Percentiles rank a stretch among this genome's conserved stretches.
Evolutionary conservation across 2,329 filamentous ascomycete species (phyloP).

Genomic region (Alternaria conjuncta): DNA sequence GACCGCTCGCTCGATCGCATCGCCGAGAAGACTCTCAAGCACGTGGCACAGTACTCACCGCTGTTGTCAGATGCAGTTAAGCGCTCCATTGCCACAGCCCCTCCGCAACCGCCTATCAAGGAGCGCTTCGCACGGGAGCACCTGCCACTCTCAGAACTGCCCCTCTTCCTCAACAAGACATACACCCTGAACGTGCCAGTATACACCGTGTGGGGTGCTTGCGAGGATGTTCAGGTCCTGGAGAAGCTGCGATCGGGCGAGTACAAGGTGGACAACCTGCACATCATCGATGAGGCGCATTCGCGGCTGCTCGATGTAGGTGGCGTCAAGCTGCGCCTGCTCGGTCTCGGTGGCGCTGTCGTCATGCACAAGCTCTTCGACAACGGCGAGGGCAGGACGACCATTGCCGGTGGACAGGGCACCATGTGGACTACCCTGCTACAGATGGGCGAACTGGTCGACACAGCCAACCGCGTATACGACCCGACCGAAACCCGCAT

Average conservation of each 20-base stretch:
- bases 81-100: slow-evolving; percentile 69
- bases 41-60: slow-evolving; percentile 98
- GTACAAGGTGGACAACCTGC: slow-evolving; percentile 96
- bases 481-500: slow-evolving; percentile 96
- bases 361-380: slow-evolving; percentile 99
- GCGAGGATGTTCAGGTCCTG: slow-evolving; percentile 95
- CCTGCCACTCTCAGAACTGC: slow-evolving; percentile 89
- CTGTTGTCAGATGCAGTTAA: slow-evolving; percentile 80
- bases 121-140: slow-evolving; percentile 80
- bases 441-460: slow-evolving; percentile 97
- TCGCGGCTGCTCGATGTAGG: slow-evolving; percentile 94
- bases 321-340: slow-evolving; percentile 91
- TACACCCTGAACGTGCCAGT: slow-evolving; percentile 94
- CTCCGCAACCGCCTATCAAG: slow-evolving; percentile 76
- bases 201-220: slow-evolving; percentile 98
- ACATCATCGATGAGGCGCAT: slow-evolving; percentile 98
- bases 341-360: slow-evolving; percentile 92
- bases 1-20: slow-evolving; percentile 94
- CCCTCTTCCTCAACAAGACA: slow-evolving; percentile 84
- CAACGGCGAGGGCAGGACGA: slow-evolving; percentile 96
- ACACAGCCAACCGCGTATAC: slow-evolving; percentile 97
- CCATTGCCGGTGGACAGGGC: slow-evolving; percentile 95
- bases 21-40: slow-evolving; percentile 98
- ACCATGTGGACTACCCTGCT: slow-evolving; percentile 99
- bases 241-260: slow-evolving; percentile 97